Percentiles rank a stretch among this genome's conserved stretches.
These are phyloP conservation scores for Golubevia sp. DNA, from an alignment of 1,284 basidiomycete genomes.

Conservation along the genomic window DNA sequence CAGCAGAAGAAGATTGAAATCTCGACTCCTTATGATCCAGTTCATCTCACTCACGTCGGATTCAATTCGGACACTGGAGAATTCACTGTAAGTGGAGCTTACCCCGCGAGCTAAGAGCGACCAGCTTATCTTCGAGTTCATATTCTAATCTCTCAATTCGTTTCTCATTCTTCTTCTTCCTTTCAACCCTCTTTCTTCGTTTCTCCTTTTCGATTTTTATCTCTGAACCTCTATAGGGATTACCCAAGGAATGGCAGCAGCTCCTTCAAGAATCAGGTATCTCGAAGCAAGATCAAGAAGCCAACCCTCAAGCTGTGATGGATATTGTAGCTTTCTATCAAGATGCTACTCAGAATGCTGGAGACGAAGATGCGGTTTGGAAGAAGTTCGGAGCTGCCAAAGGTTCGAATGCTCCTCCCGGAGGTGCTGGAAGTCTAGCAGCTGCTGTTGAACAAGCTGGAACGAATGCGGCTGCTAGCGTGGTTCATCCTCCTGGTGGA, in stretches of 20 bases:
- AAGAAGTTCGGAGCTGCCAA: slow-evolving; percentile 57
- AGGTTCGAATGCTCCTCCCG: slow-evolving; percentile 7
- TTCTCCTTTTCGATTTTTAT: neutral
- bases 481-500: slow-evolving; percentile 19
- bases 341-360: slow-evolving; percentile 65
- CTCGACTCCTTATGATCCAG: slow-evolving; percentile 96
- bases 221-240: slow-evolving; percentile 70
- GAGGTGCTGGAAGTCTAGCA: slow-evolving; percentile 17
- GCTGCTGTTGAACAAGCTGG: slow-evolving; percentile 3
- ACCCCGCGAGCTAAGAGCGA: neutral
- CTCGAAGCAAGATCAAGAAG: slow-evolving; percentile 90
- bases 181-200: neutral
- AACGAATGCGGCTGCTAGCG: neutral
- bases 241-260: slow-evolving; percentile 99
- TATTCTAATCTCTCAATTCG: too few species aligned
- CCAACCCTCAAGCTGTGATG: slow-evolving; percentile 96
- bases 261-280: slow-evolving; percentile 95
- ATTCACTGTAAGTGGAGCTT: slow-evolving; percentile 63
- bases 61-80: slow-evolving; percentile 99
- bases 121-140: neutral
- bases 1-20: slow-evolving; percentile 86
- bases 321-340: slow-evolving; percentile 99
- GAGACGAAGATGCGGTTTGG: slow-evolving; percentile 56
- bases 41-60: slow-evolving; percentile 98
- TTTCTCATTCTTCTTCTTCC: slow-evolving; percentile 1